These are phyloP conservation scores for Backusella tarrabulga DNA, from an alignment of 192 early-diverging fungal species.

Conservation along the genomic window DNA sequence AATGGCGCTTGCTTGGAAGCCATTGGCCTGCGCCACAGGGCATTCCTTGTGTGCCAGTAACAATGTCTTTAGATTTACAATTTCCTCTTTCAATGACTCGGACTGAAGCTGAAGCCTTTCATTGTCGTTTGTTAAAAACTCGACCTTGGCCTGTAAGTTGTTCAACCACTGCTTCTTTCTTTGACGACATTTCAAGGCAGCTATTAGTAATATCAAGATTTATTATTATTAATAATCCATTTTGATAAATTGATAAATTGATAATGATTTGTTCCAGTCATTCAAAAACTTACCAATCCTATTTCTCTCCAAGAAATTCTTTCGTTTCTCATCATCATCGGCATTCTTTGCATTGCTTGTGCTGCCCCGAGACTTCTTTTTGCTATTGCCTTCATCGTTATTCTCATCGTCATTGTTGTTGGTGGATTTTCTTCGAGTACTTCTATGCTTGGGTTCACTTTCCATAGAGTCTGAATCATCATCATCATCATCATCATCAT, in stretches of 20 bases:
- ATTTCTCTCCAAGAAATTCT: conserved; percentile 88
- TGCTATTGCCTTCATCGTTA: background rate
- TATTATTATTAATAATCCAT: background rate
- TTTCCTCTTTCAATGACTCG: conserved; percentile 65
- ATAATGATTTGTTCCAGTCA: background rate
- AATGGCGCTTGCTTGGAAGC: conserved; percentile 29
- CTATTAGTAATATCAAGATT: conserved; percentile 45
- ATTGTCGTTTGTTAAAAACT: conserved; percentile 68
- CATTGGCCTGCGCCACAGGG: conserved; percentile 67
- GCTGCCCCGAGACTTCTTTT: background rate
- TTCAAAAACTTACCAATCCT: conserved; percentile 60
- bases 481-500: background rate
- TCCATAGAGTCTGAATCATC: background rate
- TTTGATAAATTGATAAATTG: background rate
- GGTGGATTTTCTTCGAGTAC: background rate
- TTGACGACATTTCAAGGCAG: conserved; percentile 91
- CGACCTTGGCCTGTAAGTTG: conserved; percentile 74
- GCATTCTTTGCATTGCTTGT: conserved; percentile 1
- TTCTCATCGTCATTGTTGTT: background rate
- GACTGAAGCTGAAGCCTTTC: conserved; percentile 63
- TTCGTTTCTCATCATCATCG: conserved; percentile 72
- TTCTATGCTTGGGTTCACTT: background rate
- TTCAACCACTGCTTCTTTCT: conserved; percentile 93
- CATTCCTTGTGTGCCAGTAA: conserved; percentile 82
- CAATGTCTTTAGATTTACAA: conserved; percentile 76